Conservation (phyloP, 805 yeast species). For the Komagataella pastoris region DNA sequence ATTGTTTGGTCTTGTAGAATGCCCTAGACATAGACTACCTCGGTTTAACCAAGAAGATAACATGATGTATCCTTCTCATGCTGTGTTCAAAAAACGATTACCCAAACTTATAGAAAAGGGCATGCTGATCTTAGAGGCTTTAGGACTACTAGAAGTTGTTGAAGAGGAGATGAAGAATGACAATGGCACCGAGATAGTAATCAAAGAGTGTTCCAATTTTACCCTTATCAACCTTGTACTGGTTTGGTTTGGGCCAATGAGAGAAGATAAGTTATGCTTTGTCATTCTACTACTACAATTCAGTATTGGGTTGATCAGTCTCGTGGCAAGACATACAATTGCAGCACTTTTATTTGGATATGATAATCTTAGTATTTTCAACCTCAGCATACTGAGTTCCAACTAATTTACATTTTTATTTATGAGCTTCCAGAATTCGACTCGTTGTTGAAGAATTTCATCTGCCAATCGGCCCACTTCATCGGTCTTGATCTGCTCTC, state of each 20-base stretch:
- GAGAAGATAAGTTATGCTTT: constrained; percentile 67
- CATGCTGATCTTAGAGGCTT: constrained; percentile 29
- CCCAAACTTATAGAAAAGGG: constrained; percentile 19
- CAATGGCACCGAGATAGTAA: constrained; percentile 7
- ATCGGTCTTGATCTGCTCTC: constrained; percentile 47
- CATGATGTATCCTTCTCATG: constrained; percentile 60
- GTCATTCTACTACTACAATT: constrained; percentile 52
- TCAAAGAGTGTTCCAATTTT: constrained; percentile 55
- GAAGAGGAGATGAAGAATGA: constrained; percentile 12
- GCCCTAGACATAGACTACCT: constrained; percentile 94
- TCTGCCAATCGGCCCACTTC: constrained; percentile 64
- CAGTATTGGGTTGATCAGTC: constrained; percentile 47
- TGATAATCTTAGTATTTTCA: constrained; percentile 48
- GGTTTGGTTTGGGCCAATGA: constrained; percentile 82
- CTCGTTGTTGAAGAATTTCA: constrained; percentile 35
- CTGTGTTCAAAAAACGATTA: constrained; percentile 20
- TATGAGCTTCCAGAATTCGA: constrained; percentile 19
- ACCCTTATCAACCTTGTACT: constrained; percentile 75
- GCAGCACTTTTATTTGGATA: constrained; percentile 83
- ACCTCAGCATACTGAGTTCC: not conserved
- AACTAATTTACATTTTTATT: not conserved
- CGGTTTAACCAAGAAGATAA: constrained; percentile 55
- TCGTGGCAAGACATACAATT: constrained; percentile 64
- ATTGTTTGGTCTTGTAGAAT: constrained; percentile 71
- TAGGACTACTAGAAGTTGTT: constrained; percentile 35